Evolutionary conservation across 306 rosid genomes (phyloP), one percentile per base, ranked within the genome.

Genomic region (Vachellia pachyceras): DNA sequence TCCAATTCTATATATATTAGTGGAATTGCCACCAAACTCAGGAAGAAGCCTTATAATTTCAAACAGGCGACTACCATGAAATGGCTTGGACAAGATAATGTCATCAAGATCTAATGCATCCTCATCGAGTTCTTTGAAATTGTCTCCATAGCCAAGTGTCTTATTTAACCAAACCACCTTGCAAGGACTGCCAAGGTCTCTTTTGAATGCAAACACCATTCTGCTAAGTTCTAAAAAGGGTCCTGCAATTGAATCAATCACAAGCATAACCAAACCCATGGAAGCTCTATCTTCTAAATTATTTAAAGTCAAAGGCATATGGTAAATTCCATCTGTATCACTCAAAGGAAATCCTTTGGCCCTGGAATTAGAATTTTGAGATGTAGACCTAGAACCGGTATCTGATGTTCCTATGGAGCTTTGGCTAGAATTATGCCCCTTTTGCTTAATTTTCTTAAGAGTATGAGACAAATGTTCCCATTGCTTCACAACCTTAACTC

Each of bases 161-260:
- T 86, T 91, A 13, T 83, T 85, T 47, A 94, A 85, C 98, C 95
- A 94, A 68, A 92, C 91, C 46, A 91, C 87, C 84, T 60, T 87
- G 75, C 91, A 88, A 57, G 82, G 82, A 64, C 73, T 77, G 1
- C 22, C 1, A 64, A 81, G 66, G 57, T 65, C 82, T 84, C 29
- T 81, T 72, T 47, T 87, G 69, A 87, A 87, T 7, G 45, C 47
- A 2, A 70, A 46, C 7, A 87, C 84, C 29, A 75, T 55, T 22
- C 20, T 46, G 46, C 8, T 18, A 10, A 87, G 82, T 36, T 84
- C 83, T 29, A 20, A 13, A 75, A 87, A 81, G 1, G 75, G 75
- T 65, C 82, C 87, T 71, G 80, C 87, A n/a, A n/a, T n/a, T n/a
- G n/a, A n/a, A n/a, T n/a, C n/a, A n/a, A n/a, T n/a, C n/a, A n/a